Base-by-base conservation (phyloP, 75 land plant species). In the Isoetes taiwanensis region DNA sequence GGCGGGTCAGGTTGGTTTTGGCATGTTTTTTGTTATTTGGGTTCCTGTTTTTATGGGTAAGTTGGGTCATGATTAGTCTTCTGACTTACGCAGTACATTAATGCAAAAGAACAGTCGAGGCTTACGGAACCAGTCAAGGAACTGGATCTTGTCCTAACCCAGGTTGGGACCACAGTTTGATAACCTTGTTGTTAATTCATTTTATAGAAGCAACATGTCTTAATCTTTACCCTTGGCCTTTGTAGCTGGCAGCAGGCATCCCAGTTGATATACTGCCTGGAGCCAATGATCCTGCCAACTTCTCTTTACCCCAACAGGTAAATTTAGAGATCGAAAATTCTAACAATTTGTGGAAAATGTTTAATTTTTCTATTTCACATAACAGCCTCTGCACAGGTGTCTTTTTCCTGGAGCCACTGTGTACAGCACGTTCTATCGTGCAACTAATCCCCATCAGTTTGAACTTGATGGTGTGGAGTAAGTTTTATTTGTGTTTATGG, bases 241-340 rank as follows among this genome's bases (percentile, higher is more conserved):
- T 61, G 64, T 76, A 94, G 99, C 78, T 94, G 70, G 96, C 85
- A 70, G 71, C 85, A 56, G 79, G 86, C 59, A 32, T 94, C 43
- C 82, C 90, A 56, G 66, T 89, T 38, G 99, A 94, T 72, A 85
- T 94, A 37, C 88, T 94, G 99, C 91, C 99, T 25, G 99, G 99
- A 38, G 52, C 73, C 20, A 66, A 70, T 66, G 99, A 94, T 50
- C 99, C 99, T 12, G 90, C 99, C 32, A 94, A 94, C 57, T 94
- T 78, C 54, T 71, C 96, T 41, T 74, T 94, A 41, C 99, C 99
- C 23, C 99, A 94, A 62, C 99, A 94, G 99, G 99, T 76, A 52
- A 21, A 27, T 39, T 28, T 19, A n/a, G n/a, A n/a, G n/a, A n/a
- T n/a, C n/a, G n/a, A n/a, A n/a, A n/a, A n/a, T n/a, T n/a, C n/a